Conservation (phyloP, 106 monocot genomes). For the Allium cepa region DNA sequence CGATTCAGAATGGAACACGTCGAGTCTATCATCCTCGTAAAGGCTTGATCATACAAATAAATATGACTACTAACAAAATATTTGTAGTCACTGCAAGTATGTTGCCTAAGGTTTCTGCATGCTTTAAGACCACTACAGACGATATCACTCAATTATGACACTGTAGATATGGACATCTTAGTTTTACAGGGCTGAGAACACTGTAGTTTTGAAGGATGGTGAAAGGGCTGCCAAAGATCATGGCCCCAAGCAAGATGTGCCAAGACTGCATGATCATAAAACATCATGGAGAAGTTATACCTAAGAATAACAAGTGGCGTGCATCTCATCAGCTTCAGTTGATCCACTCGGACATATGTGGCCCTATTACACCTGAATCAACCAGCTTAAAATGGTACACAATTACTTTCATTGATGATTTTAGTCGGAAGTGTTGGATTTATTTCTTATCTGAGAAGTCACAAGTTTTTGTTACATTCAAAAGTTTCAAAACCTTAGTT, state of each 20-base stretch:
- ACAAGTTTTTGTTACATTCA: conserved; percentile 8
- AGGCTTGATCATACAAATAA: conserved; percentile 1
- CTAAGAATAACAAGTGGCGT: neutral
- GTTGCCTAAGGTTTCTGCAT: neutral
- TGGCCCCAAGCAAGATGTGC: neutral
- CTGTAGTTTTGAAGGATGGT: neutral
- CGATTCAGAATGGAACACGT: neutral
- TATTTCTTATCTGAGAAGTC: conserved; percentile 8
- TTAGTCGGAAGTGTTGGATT: conserved; percentile 12
- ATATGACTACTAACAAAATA: conserved; percentile 1
- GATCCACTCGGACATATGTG: conserved; percentile 21
- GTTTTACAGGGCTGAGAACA: neutral
- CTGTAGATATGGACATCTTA: conserved; percentile 2
- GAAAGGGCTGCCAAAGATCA: neutral
- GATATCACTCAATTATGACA: neutral
- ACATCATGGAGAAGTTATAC: neutral
- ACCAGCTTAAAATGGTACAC: neutral
- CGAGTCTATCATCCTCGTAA: conserved; percentile 2
- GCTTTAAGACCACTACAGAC: neutral
- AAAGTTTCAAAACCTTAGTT: conserved; percentile 12
- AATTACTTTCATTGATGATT: neutral
- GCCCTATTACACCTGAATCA: conserved; percentile 18
- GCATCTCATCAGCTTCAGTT: conserved; percentile 4
- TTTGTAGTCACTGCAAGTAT: neutral
- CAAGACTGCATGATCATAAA: neutral